phyloP scores from a whole-genome alignment of 1,139 yeast species.

The Magnusiomyces tetraspermus region DNA sequence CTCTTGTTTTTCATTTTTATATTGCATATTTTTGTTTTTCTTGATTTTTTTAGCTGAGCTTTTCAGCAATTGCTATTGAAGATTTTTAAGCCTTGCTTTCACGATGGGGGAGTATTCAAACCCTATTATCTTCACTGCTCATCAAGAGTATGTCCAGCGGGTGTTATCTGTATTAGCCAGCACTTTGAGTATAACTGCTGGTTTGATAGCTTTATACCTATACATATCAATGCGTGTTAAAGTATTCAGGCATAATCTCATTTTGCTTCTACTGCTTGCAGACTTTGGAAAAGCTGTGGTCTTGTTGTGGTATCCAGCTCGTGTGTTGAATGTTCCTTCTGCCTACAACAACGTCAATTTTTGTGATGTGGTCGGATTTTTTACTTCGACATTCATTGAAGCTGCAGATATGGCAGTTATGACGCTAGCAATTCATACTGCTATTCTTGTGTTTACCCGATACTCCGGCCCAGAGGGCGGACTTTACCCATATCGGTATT shows the following conservation, averaged over 20 bases:
- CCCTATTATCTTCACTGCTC: conserved; percentile 14
- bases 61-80: too few relatives aligned
- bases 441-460: conserved; percentile 51
- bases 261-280: conserved; percentile 54
- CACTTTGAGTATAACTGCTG: conserved; percentile 26
- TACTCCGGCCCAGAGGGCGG: conserved; percentile 60
- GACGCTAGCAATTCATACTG: conserved; percentile 77
- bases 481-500: conserved; percentile 48
- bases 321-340: conserved; percentile 42
- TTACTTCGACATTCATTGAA: conserved; percentile 73
- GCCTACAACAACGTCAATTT: conserved; percentile 47
- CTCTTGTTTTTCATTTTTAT: too few relatives aligned
- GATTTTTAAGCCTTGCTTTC: too few relatives aligned
- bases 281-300: conserved; percentile 70
- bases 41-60: too few relatives aligned
- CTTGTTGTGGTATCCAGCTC: conserved; percentile 60
- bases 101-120: conserved; percentile 1
- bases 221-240: conserved; percentile 26
- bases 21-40: too few relatives aligned
- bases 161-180: conserved; percentile 27
- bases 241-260: conserved; percentile 38
- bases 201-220: conserved; percentile 28
- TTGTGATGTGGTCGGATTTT: conserved; percentile 72
- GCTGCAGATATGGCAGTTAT: conserved; percentile 84
- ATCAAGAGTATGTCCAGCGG: conserved; percentile 23